Evolutionary conservation across 148 eudicot genomes (phyloP).

Genomic region (Agrostemma githago): DNA sequence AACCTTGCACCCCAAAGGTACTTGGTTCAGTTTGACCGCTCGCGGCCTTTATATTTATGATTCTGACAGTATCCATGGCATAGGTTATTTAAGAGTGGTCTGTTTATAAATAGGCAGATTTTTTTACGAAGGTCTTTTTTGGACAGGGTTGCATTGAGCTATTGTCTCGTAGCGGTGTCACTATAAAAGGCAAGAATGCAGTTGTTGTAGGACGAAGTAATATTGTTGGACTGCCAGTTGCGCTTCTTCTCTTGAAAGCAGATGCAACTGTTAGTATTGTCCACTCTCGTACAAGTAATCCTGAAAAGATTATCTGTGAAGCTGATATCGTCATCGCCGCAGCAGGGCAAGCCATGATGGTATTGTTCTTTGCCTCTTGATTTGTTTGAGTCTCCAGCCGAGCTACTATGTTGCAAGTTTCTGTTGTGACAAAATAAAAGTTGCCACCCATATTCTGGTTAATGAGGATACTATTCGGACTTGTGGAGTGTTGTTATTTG

Average conservation of each 20-base stretch:
- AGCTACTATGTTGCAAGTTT: neutral
- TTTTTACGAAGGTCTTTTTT: neutral
- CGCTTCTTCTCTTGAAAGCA: conserved; percentile 77
- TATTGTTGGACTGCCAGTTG: conserved; percentile 80
- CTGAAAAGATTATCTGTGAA: conserved; percentile 67
- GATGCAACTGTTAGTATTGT: conserved; percentile 91
- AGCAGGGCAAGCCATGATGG: conserved; percentile 97
- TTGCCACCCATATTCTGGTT: neutral
- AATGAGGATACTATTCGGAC: neutral
- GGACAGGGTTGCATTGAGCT: conserved; percentile 46
- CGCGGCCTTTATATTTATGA: neutral
- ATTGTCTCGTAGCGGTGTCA: conserved; percentile 54
- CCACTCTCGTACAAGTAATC: conserved; percentile 81
- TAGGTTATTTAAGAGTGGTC: neutral
- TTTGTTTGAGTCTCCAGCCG: neutral
- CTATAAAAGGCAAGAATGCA: conserved; percentile 79
- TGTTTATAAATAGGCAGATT: neutral
- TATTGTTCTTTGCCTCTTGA: conserved; percentile 23
- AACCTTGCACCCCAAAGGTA: conserved; percentile 98
- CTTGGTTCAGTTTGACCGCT: neutral
- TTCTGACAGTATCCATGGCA: neutral
- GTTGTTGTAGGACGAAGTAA: conserved; percentile 99
- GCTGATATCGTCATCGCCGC: conserved; percentile 95
- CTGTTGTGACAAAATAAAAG: neutral
- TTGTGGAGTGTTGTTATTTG: neutral